Percentiles rank a stretch among this genome's conserved stretches.
phyloP scores from a whole-genome alignment of 2,329 filamentous ascomycete species.

The Parasarocladium wereldwijsianum region DNA sequence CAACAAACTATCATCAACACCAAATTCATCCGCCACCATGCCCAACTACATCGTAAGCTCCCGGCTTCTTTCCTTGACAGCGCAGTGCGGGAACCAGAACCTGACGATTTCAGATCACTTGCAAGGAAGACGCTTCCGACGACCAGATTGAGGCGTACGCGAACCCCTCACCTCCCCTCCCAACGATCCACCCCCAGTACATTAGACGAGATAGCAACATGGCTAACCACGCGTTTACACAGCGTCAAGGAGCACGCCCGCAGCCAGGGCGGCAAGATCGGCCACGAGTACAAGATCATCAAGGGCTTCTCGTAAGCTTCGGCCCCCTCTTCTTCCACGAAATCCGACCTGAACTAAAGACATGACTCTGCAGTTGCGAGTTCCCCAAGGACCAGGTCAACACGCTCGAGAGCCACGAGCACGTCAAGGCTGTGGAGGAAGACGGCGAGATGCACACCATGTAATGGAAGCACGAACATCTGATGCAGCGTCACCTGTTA shows the following conservation, averaged over 20 bases:
- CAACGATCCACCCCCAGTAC: background rate
- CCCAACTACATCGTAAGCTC: slow-evolving; percentile 39
- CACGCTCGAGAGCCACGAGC: slow-evolving; percentile 52
- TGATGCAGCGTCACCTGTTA: too few species aligned
- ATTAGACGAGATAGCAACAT: background rate
- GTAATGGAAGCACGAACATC: slow-evolving; percentile 35
- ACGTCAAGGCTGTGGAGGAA: slow-evolving; percentile 60
- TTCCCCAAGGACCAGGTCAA: slow-evolving; percentile 53
- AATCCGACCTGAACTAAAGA: slow-evolving; percentile 3
- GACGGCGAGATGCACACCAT: slow-evolving; percentile 60
- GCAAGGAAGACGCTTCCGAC: slow-evolving; percentile 53
- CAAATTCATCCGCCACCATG: slow-evolving; percentile 23
- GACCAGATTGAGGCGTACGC: slow-evolving; percentile 54
- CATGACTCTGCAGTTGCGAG: slow-evolving; percentile 41
- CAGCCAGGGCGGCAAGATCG: slow-evolving; percentile 71
- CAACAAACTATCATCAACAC: slow-evolving; percentile 6
- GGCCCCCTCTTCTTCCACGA: background rate
- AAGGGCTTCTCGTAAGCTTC: slow-evolving; percentile 77
- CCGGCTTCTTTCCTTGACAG: background rate
- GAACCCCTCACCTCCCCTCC: slow-evolving; percentile 1
- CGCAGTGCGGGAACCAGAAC: background rate
- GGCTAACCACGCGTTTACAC: slow-evolving; percentile 6
- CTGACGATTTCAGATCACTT: slow-evolving; percentile 48
- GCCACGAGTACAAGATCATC: slow-evolving; percentile 71
- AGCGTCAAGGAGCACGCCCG: slow-evolving; percentile 65